Conservation (phyloP, 1,139 yeast species). For the Saccharomyces hybrid region DNA sequence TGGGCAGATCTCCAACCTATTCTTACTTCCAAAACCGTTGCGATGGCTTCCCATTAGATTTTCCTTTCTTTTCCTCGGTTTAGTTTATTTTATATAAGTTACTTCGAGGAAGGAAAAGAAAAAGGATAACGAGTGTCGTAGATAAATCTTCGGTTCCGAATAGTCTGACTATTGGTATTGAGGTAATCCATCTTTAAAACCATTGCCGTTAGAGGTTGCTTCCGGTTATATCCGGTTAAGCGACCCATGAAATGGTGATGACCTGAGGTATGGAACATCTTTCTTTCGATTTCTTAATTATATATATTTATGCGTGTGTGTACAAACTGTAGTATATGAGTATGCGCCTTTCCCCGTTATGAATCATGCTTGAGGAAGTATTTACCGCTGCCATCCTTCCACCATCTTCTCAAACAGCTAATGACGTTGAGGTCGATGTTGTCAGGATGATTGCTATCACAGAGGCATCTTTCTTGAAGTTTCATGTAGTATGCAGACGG, state of each 20-base stretch:
- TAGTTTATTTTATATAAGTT: not conserved
- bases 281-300: not conserved
- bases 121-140: constrained; percentile 2
- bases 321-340: not conserved
- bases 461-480: constrained; percentile 62
- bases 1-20: not conserved
- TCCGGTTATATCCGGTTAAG: constrained; percentile 29
- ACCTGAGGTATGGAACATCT: constrained; percentile 79
- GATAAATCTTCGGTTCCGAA: constrained; percentile 6
- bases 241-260: constrained; percentile 88
- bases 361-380: constrained; percentile 25
- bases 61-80: not conserved
- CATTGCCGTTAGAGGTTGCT: constrained; percentile 93
- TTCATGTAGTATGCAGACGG: constrained; percentile 51
- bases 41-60: not conserved
- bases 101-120: not conserved
- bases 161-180: not conserved
- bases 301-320: not conserved
- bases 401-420: constrained; percentile 82
- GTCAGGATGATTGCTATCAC: constrained; percentile 43
- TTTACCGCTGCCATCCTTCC: constrained; percentile 59
- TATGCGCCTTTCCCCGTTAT: not conserved
- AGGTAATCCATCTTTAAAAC: constrained; percentile 58
- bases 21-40: not conserved
- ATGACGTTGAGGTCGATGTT: constrained; percentile 53